phyloP scores from a whole-genome alignment of 768 basidiomycete species.

The Hortiboletus campestris region DNA sequence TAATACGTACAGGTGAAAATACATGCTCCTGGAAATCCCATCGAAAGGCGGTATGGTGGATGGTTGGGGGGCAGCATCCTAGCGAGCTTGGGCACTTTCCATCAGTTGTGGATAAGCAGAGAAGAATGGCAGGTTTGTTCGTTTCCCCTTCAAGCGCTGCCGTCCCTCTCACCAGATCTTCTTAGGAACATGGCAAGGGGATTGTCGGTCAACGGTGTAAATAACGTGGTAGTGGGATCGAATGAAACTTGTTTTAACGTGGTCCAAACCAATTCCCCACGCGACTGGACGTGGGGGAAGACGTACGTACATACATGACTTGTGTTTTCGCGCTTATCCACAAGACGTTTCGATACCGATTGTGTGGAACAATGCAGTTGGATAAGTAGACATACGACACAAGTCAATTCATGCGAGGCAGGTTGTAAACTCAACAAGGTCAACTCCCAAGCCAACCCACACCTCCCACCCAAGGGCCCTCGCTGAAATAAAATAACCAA shows the following conservation, averaged over 20 bases:
- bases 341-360: neutral
- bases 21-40: conserved; percentile 86
- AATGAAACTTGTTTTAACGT: neutral
- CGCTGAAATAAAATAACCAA: conserved; percentile 23
- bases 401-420: conserved; percentile 7
- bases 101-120: conserved; percentile 92
- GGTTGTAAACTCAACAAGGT: conserved; percentile 31
- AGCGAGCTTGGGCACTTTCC: conserved; percentile 94
- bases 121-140: conserved; percentile 85
- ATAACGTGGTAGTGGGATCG: conserved; percentile 33
- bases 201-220: conserved; percentile 88
- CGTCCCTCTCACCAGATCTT: conserved; percentile 2
- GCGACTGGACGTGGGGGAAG: neutral
- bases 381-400: conserved; percentile 8
- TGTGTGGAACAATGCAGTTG: conserved; percentile 14
- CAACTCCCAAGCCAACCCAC: conserved; percentile 35
- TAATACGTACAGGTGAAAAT: conserved; percentile 71
- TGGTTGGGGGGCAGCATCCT: conserved; percentile 98
- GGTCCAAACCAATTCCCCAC: neutral
- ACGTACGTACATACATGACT: neutral
- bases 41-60: conserved; percentile 86
- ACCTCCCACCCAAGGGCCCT: conserved; percentile 6
- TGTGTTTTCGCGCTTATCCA: neutral
- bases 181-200: conserved; percentile 75
- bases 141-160: neutral